Percentiles rank a stretch among this genome's conserved stretches.
These are phyloP conservation scores for Trichoderma sp. DNA, from an alignment of 2,329 filamentous ascomycete genomes.

Conservation along the genomic window DNA sequence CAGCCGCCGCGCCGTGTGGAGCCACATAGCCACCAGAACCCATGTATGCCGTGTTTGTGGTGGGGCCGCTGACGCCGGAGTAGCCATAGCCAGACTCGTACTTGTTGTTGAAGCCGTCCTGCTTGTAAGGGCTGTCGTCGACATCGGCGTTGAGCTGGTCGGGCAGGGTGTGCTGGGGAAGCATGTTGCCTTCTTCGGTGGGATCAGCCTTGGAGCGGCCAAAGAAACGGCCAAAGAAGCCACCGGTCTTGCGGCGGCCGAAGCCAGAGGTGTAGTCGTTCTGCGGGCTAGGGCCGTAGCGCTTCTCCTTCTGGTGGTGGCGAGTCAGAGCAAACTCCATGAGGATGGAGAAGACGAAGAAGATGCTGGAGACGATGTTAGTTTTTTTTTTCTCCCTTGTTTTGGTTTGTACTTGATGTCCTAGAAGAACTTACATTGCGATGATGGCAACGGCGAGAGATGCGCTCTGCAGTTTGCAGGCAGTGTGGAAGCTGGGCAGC, in stretches of 20 bases:
- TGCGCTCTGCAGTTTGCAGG: slow-evolving; percentile 77
- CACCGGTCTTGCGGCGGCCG: slow-evolving; percentile 37
- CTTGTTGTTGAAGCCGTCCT: slow-evolving; percentile 36
- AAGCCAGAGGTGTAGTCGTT: slow-evolving; percentile 64
- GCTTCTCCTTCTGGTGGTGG: slow-evolving; percentile 75
- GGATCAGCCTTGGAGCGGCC: slow-evolving; percentile 37
- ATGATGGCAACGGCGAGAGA: slow-evolving; percentile 78
- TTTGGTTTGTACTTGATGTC: not conserved
- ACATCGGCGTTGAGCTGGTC: slow-evolving; percentile 48
- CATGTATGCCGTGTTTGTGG: slow-evolving; percentile 6
- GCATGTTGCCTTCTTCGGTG: slow-evolving; percentile 38
- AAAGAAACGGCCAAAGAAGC: slow-evolving; percentile 43
- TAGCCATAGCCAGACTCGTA: slow-evolving; percentile 37
- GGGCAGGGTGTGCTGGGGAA: slow-evolving; percentile 48
- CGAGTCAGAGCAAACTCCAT: slow-evolving; percentile 70
- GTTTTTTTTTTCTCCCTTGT: not conserved
- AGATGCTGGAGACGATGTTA: slow-evolving; percentile 53
- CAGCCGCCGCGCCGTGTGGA: slow-evolving; percentile 24
- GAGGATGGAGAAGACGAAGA: slow-evolving; percentile 74
- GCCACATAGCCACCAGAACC: slow-evolving; percentile 19
- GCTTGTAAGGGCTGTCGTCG: slow-evolving; percentile 37
- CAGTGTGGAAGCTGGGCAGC: slow-evolving; percentile 53
- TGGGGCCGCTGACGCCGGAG: not conserved
- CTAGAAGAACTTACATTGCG: slow-evolving; percentile 62
- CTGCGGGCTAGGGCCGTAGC: slow-evolving; percentile 58